phyloP scores from a whole-genome alignment of 2,329 filamentous ascomycete species.

The Pseudopithomyces chartarum region DNA sequence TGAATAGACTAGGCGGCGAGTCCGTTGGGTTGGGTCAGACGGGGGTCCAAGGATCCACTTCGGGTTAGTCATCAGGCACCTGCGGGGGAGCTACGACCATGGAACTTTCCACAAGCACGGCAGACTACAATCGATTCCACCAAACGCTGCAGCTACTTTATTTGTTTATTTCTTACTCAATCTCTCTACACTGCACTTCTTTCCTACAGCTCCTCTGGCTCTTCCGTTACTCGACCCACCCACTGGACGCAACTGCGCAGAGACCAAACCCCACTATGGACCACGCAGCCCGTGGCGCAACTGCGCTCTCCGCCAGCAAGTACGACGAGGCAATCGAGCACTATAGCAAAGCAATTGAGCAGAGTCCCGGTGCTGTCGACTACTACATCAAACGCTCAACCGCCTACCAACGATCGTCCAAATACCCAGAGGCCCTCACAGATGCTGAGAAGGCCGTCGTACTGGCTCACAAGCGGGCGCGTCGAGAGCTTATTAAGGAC shows the following conservation, averaged over 20 bases:
- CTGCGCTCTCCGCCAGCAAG: conserved; percentile 66
- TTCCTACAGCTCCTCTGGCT: no score
- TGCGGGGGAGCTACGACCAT: background rate
- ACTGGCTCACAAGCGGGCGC: conserved; percentile 73
- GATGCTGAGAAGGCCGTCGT: conserved; percentile 59
- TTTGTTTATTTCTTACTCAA: background rate
- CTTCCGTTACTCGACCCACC: no score
- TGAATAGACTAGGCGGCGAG: background rate
- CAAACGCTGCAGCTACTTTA: background rate
- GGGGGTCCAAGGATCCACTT: background rate
- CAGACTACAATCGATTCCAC: conserved; percentile 1
- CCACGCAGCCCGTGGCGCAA: conserved; percentile 60
- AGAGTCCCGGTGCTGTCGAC: conserved; percentile 68
- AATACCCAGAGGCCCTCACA: conserved; percentile 53
- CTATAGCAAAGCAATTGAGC: conserved; percentile 69
- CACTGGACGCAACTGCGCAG: no score
- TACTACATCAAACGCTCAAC: conserved; percentile 86
- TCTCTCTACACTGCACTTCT: background rate
- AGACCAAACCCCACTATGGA: conserved; percentile 51
- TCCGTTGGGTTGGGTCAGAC: background rate
- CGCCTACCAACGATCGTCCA: conserved; percentile 69
- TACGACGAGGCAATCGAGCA: conserved; percentile 69
- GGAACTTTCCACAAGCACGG: conserved; percentile 4
- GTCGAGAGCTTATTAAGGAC: conserved; percentile 76
- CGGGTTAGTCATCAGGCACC: background rate